Base-by-base conservation (phyloP, 2,329 filamentous ascomycete species). In the Colletotrichum scovillei region DNA sequence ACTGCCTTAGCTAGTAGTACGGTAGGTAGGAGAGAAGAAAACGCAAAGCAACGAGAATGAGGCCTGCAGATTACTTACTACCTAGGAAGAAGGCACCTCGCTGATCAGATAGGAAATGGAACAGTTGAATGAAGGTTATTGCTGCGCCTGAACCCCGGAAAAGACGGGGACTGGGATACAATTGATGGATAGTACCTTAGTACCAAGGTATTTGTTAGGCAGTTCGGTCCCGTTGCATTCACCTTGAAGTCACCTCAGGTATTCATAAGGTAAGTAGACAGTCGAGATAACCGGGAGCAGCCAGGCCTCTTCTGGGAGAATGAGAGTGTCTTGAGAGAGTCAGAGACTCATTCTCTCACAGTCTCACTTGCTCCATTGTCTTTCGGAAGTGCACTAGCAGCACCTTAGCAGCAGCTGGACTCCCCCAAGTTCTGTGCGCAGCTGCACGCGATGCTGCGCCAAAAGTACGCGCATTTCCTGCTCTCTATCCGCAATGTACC, bases 401-500 rank as follows among this genome's bases (percentile, higher is more conserved):
- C 55, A 22, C 55, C 26, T 57, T n/a, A 30, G 26, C 28, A 57
- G 16, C 55, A 57, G 55, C 9, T 32, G 55, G 16, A 30, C 11
- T 30, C 26, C 26, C 28, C 26, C 42, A 49, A 49, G 42, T 49
- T 32, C 55, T 32, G 55, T 57, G 55, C 55, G 55, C 26, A n/a
- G 55, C 19, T 32, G 55, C 26, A 57, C 26, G 55, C 55, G 55
- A 57, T 57, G 55, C 26, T n/a, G 55, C 55, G 55, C 55, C 55
- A 65, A 56, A 65, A 53, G 63, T 65, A 52, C 63, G 46, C 28
- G 59, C 30, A 22, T 57, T 57, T 57, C 55, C 16, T 57, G 28
- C 26, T 28, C 7, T 32, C 55, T 11, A 35, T 35, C 32, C 32
- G 32, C 32, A 35, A 35, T 35, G 32, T 35, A 16, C 38, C 14